Conservation (phyloP, 768 basidiomycete genomes). For the Myochromella boudieri region DNA sequence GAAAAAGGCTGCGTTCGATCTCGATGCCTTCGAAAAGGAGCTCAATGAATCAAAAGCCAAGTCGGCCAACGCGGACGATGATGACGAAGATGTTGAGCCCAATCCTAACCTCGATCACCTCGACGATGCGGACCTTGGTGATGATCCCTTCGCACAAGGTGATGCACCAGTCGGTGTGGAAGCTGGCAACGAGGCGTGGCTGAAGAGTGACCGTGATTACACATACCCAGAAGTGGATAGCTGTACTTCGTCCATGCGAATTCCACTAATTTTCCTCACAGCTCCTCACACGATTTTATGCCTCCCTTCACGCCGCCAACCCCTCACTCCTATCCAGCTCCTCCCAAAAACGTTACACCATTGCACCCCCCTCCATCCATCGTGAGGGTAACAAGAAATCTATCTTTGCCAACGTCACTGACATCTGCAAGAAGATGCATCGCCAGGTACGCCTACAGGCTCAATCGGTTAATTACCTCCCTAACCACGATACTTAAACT, state of each 20-base stretch:
- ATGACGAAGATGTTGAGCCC: slow-evolving; percentile 52
- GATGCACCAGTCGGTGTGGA: slow-evolving; percentile 64
- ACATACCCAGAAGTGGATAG: slow-evolving; percentile 83
- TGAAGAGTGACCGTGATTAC: slow-evolving; percentile 91
- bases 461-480: not conserved
- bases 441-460: slow-evolving; percentile 48
- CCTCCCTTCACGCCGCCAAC: slow-evolving; percentile 88
- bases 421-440: slow-evolving; percentile 99
- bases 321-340: slow-evolving; percentile 83
- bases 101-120: slow-evolving; percentile 66
- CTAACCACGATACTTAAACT: not conserved
- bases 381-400: slow-evolving; percentile 97
- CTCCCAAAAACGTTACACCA: slow-evolving; percentile 91
- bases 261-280: slow-evolving; percentile 27
- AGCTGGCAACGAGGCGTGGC: slow-evolving; percentile 84
- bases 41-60: slow-evolving; percentile 71
- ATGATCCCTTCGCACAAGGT: slow-evolving; percentile 77
- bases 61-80: slow-evolving; percentile 50
- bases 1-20: slow-evolving; percentile 87
- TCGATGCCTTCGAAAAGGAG: slow-evolving; percentile 95
- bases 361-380: slow-evolving; percentile 91
- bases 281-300: slow-evolving; percentile 93
- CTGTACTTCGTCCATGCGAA: not conserved
- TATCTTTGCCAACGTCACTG: slow-evolving; percentile 93
- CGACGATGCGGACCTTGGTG: slow-evolving; percentile 85